Evolutionary conservation across 768 basidiomycete genomes (phyloP).

Genomic region (Hydnomerulius pinastri): DNA sequence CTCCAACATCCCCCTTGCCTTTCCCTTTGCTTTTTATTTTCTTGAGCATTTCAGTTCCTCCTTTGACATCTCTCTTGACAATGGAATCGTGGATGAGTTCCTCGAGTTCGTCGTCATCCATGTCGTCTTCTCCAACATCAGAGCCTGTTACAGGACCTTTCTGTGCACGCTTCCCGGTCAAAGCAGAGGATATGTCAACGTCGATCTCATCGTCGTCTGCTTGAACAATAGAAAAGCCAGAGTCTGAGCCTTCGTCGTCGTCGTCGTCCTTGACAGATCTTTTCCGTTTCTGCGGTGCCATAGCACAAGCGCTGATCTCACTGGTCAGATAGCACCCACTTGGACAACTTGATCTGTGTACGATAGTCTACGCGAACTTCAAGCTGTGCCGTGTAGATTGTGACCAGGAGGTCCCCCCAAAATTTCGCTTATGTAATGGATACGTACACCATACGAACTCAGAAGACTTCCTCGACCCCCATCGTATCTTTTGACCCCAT

Average conservation of each 20-base stretch:
- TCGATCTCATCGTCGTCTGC: slow-evolving; percentile 49
- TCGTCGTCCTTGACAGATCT: slow-evolving; percentile 17
- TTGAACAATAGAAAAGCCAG: slow-evolving; percentile 11
- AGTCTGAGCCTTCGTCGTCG: slow-evolving; percentile 10
- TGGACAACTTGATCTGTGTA: too few relatives aligned
- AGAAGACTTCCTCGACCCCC: too few relatives aligned
- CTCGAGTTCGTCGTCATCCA: slow-evolving; percentile 59
- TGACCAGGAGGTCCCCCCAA: background rate
- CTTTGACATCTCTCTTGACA: slow-evolving; percentile 69
- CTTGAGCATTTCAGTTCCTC: slow-evolving; percentile 75
- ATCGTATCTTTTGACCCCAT: too few relatives aligned
- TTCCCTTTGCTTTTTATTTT: slow-evolving; percentile 75
- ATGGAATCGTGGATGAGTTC: slow-evolving; percentile 72
- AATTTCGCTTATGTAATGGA: background rate
- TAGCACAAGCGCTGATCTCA: slow-evolving; percentile 9
- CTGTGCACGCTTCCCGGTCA: slow-evolving; percentile 48
- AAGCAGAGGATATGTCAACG: slow-evolving; percentile 65
- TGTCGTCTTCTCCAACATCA: slow-evolving; percentile 24
- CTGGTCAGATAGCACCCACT: background rate
- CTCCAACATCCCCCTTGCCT: slow-evolving; percentile 78
- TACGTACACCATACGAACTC: too few relatives aligned
- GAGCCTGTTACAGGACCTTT: background rate
- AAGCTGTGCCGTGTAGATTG: too few relatives aligned
- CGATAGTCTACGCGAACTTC: too few relatives aligned
- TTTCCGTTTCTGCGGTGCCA: slow-evolving; percentile 34